Evolutionary conservation across 2,329 filamentous ascomycete genomes (phyloP).

Genomic region (Alternaria sp.): DNA sequence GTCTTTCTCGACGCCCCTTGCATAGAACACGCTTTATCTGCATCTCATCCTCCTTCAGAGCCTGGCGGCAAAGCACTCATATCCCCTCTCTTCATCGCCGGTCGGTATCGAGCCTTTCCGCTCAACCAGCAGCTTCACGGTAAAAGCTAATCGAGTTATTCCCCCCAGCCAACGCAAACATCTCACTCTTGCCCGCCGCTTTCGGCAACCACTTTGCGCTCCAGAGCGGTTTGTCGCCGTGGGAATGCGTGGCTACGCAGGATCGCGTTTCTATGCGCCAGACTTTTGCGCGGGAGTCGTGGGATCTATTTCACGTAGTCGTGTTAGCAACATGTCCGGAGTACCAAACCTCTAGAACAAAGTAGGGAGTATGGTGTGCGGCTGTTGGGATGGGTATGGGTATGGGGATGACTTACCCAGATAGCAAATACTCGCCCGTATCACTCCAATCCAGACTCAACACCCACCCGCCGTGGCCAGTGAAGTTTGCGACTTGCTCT

Average conservation of each 20-base stretch:
- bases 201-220: conserved; percentile 49
- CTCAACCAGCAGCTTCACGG: conserved; percentile 47
- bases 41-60: not conserved
- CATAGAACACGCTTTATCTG: not conserved
- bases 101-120: not conserved
- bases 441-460: conserved; percentile 91
- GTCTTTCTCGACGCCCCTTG: not conserved
- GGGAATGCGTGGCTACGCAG: conserved; percentile 92
- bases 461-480: conserved; percentile 84
- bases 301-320: no score
- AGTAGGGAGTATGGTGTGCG: no score
- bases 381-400: not conserved
- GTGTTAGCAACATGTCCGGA: no score
- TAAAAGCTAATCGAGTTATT: conserved; percentile 48
- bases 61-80: not conserved
- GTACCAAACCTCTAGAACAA: no score
- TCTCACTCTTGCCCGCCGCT: conserved; percentile 43
- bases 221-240: conserved; percentile 66
- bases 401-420: conserved; percentile 64
- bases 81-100: not conserved
- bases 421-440: conserved; percentile 89
- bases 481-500: conserved; percentile 86
- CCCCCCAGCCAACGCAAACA: conserved; percentile 50
- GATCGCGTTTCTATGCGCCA: conserved; percentile 85
- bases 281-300: conserved; percentile 94